These are phyloP conservation scores for Copromyces sp. DNA, from an alignment of 495 filamentous ascomycete species.

Conservation along the genomic window DNA sequence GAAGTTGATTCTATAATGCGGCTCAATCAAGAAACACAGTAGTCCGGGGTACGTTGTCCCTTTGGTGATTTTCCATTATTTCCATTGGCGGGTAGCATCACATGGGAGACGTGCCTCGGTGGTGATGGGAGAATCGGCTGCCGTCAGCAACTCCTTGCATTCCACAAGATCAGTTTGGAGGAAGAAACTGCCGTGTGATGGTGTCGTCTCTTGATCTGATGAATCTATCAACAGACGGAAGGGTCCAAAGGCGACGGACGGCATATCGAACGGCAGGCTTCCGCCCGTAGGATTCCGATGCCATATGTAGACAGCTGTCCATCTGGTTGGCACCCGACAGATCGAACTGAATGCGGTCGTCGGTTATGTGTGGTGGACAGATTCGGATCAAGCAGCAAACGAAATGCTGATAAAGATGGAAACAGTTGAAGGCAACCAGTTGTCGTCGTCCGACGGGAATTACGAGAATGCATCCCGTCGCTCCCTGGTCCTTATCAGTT, in stretches of 20 bases:
- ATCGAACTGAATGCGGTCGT: not conserved
- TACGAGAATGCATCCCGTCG: conserved; percentile 4
- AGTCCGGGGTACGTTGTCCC: not conserved
- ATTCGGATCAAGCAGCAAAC: not conserved
- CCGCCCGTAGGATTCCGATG: not conserved
- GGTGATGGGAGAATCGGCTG: not conserved
- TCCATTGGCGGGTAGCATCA: not conserved
- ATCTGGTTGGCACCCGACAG: not conserved
- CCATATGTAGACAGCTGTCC: not conserved
- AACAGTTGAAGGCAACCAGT: not conserved
- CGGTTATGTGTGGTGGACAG: not conserved
- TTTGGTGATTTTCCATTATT: not conserved
- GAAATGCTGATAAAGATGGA: not conserved
- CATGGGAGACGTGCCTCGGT: not conserved
- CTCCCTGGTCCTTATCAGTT: conserved; percentile 1
- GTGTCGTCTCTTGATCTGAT: not conserved
- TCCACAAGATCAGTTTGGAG: not conserved
- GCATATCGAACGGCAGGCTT: not conserved
- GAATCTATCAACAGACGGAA: too few relatives aligned
- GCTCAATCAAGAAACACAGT: not conserved
- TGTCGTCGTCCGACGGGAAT: not conserved
- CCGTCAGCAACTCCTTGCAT: not conserved
- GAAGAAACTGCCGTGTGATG: not conserved
- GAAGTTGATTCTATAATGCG: not conserved
- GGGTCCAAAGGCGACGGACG: too few relatives aligned